A percentile compares a stretch with the other conserved stretches of the same genome.
Conservation (phyloP, 2,329 filamentous ascomycete genomes). For the Seiridium cupressi region DNA sequence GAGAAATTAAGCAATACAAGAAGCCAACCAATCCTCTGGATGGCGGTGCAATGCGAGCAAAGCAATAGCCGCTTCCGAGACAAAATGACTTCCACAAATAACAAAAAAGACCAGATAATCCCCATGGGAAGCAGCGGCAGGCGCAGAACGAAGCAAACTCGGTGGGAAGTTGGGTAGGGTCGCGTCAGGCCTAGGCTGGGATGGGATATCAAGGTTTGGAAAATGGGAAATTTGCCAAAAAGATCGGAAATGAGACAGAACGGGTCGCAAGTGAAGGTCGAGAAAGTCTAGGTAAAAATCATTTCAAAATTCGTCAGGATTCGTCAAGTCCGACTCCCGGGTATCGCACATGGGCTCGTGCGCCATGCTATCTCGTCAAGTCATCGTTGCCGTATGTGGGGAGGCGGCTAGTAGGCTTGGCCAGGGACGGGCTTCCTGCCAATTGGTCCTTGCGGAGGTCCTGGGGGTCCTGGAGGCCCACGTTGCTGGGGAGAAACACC, state of each 20-base stretch:
- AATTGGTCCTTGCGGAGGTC: conserved; percentile 39
- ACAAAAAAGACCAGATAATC: background rate
- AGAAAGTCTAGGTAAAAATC: conserved; percentile 27
- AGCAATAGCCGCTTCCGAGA: background rate
- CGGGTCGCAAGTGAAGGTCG: conserved; percentile 29
- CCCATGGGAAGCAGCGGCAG: too few relatives aligned
- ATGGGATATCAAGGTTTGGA: background rate
- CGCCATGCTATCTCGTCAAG: conserved; percentile 5
- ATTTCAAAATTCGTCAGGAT: conserved; percentile 26
- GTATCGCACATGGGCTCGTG: conserved; percentile 10
- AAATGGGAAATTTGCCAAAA: conserved; percentile 1
- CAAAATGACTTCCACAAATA: background rate
- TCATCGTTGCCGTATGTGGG: conserved; percentile 6
- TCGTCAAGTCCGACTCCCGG: conserved; percentile 18
- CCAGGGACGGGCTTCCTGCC: conserved; percentile 56
- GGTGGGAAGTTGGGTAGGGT: background rate
- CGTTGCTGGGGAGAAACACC: conserved; percentile 23
- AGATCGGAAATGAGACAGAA: background rate
- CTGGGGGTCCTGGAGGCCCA: conserved; percentile 26
- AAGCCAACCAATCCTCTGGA: background rate
- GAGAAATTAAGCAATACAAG: conserved; percentile 7
- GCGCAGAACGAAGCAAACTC: too few relatives aligned
- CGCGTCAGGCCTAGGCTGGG: background rate
- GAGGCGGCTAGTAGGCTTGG: conserved; percentile 41
- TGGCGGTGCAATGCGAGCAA: background rate